These are phyloP conservation scores for Chlorella sp. DNA, from an alignment of 139 green algal genomes.

Conservation along the genomic window DNA sequence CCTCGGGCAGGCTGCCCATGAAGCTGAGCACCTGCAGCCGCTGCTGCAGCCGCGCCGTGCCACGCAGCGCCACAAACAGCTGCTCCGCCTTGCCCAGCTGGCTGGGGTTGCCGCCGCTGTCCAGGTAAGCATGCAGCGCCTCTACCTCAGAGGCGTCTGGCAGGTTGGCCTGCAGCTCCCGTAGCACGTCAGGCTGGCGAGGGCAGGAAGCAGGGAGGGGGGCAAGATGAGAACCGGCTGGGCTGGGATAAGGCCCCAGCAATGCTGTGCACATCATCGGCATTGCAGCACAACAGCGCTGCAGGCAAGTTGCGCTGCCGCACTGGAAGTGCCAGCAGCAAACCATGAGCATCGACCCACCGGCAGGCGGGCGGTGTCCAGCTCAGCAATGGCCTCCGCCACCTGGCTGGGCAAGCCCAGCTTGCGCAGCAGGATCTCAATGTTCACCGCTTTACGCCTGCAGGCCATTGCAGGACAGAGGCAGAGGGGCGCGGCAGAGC, in stretches of 20 bases:
- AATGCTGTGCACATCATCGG: no score
- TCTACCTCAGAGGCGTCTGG: conserved; percentile 16
- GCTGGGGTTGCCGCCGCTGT: neutral
- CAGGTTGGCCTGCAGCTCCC: conserved; percentile 43
- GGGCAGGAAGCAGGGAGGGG: neutral
- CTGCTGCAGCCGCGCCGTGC: conserved; percentile 5
- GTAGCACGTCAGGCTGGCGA: conserved; percentile 7
- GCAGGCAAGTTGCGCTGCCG: neutral
- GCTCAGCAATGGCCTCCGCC: conserved; percentile 13
- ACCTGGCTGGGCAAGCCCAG: conserved; percentile 23
- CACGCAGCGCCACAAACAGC: conserved; percentile 36
- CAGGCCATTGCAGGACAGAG: neutral
- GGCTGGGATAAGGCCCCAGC: no score
- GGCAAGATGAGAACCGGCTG: neutral
- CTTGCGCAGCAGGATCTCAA: conserved; percentile 37
- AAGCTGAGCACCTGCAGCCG: conserved; percentile 27
- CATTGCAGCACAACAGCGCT: no score
- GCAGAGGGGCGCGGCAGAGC: neutral
- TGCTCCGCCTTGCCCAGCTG: conserved; percentile 36
- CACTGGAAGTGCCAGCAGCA: neutral
- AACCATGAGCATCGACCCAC: neutral
- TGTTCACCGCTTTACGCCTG: conserved; percentile 32
- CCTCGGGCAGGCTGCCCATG: conserved; percentile 20
- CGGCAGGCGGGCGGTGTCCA: conserved; percentile 15
- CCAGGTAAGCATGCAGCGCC: conserved; percentile 33